Conservation (phyloP, 306 rosid species). For the Alnus glutinosa region DNA sequence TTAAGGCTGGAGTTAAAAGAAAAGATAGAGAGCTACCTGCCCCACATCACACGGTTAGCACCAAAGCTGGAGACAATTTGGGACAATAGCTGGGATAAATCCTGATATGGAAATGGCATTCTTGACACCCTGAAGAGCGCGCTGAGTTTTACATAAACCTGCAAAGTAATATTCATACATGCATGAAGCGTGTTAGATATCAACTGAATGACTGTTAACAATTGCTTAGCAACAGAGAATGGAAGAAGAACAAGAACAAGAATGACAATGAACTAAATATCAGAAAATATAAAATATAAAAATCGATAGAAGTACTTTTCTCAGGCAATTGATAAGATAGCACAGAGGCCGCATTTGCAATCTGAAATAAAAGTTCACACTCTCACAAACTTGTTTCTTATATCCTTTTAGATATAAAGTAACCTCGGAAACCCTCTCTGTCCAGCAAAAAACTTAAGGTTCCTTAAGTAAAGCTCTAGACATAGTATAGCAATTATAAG, state of each 20-base stretch:
- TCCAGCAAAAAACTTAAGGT: not conserved
- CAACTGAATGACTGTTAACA: not conserved
- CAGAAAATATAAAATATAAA: no score
- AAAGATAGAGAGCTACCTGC: constrained; percentile 49
- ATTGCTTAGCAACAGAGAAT: not conserved
- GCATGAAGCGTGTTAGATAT: not conserved
- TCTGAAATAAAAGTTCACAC: no score
- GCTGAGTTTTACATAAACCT: constrained; percentile 86
- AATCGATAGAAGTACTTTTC: not conserved
- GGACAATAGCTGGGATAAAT: constrained; percentile 52
- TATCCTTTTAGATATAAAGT: not conserved
- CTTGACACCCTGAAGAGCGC: constrained; percentile 90
- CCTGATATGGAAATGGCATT: constrained; percentile 61
- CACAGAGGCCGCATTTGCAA: not conserved
- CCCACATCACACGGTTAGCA: constrained; percentile 86
- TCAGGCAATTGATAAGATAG: not conserved
- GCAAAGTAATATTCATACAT: constrained; percentile 13
- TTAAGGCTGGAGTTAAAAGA: constrained; percentile 1
- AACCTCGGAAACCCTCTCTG: not conserved
- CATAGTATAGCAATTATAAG: not conserved
- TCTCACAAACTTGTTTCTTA: not conserved
- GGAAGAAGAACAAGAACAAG: not conserved
- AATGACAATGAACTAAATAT: not conserved
- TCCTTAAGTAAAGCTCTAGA: not conserved
- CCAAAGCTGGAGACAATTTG: constrained; percentile 70